phyloP scores from a whole-genome alignment of 805 yeast genomes.

The Metschnikowia similis region DNA sequence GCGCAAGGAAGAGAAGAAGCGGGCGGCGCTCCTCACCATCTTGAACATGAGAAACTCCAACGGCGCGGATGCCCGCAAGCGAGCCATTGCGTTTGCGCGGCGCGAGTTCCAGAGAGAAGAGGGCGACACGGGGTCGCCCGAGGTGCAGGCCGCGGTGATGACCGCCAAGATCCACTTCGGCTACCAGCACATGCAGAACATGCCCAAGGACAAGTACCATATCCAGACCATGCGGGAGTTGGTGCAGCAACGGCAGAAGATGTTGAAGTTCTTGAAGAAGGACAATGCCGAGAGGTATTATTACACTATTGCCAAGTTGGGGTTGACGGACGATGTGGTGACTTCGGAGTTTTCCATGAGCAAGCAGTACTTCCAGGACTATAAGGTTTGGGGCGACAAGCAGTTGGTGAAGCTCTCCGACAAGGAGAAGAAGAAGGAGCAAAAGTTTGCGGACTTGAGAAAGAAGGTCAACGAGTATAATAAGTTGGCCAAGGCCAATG shows the following conservation, averaged over 20 bases:
- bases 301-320: conserved; percentile 82
- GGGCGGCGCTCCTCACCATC: conserved; percentile 67
- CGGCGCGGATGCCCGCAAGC: conserved; percentile 50
- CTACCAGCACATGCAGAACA: conserved; percentile 63
- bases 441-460: conserved; percentile 28
- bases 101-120: conserved; percentile 76
- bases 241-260: conserved; percentile 85
- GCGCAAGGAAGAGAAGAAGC: conserved; percentile 48
- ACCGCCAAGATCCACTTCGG: conserved; percentile 77
- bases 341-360: conserved; percentile 78
- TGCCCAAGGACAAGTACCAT: conserved; percentile 69
- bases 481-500: conserved; percentile 34
- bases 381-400: conserved; percentile 73
- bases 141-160: conserved; percentile 90
- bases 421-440: conserved; percentile 29
- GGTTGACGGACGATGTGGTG: conserved; percentile 76
- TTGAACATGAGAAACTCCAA: conserved; percentile 69
- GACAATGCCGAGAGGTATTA: conserved; percentile 78
- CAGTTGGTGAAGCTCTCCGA: conserved; percentile 49
- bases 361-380: conserved; percentile 72
- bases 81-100: conserved; percentile 62
- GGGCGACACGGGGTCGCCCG: conserved; percentile 93
- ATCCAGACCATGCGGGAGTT: conserved; percentile 71
- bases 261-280: conserved; percentile 75
- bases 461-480: conserved; percentile 39